phyloP scores from a whole-genome alignment of 768 basidiomycete genomes.

The Podaxis mareebaensis region DNA sequence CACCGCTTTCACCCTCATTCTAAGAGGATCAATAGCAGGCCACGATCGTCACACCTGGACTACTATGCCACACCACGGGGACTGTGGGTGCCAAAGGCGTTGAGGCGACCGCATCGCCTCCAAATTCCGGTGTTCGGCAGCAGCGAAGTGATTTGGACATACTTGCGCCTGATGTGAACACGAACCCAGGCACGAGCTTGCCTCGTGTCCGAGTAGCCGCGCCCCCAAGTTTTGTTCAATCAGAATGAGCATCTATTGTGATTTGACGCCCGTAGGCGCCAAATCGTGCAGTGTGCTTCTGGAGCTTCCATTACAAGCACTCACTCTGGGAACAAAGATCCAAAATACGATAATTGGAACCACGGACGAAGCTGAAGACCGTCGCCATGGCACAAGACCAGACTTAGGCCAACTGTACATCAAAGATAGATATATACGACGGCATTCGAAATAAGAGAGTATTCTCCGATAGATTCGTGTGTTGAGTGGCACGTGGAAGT shows the following conservation, averaged over 20 bases:
- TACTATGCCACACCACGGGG: not conserved
- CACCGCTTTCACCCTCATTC: not conserved
- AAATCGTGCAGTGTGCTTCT: conserved; percentile 5
- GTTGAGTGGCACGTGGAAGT: not conserved
- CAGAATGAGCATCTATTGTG: not conserved
- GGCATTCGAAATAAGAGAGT: not conserved
- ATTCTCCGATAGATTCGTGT: not conserved
- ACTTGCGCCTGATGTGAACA: not conserved
- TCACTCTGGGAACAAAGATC: conserved; percentile 37
- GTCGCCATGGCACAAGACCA: not conserved
- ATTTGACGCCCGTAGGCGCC: not conserved
- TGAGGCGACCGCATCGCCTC: not conserved
- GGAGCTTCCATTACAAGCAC: conserved; percentile 18
- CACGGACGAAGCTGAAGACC: conserved; percentile 25
- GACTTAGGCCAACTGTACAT: not conserved
- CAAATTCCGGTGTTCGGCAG: not conserved
- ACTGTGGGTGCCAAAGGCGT: not conserved
- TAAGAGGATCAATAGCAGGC: not conserved
- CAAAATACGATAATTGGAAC: conserved; percentile 39
- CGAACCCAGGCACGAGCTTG: not conserved
- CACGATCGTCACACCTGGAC: not conserved
- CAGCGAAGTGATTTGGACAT: not conserved
- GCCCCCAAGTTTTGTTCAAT: not conserved
- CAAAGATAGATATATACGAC: not conserved
- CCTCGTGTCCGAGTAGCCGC: not conserved